Evolutionary conservation across 129 eudicot species (phyloP), one percentile per base, ranked within the genome.

Genomic region (Kitagawia praeruptora): DNA sequence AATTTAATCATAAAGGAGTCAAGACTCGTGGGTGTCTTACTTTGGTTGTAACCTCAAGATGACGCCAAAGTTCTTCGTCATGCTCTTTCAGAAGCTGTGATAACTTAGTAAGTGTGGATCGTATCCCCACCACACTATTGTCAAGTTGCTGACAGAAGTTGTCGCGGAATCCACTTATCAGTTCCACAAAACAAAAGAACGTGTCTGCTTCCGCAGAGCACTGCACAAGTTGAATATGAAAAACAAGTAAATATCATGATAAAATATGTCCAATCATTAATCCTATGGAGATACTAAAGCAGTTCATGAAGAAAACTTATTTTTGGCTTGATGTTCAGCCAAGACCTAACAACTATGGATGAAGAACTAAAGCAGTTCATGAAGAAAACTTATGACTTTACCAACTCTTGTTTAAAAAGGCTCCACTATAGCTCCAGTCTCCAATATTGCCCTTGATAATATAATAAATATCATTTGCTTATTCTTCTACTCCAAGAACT

Each of bases 11-110:
- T 64, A 64, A 28, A 28, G 71, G 19, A 66, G 21, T 19, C 6
- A 21, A n/a, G 27, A 25, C 5, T 46, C 10, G n/a, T 25, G 37
- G 15, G 40, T 53, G 45, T 27, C 85, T 87, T 85, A 92, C 97
- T 81, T 96, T 92, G 58, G 95, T 90, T 37, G 99, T 92, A 77
- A 89, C 85, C 87, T 96, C 99, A 78, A 96, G 96, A 85, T 96
- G 99, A 47, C 98, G 90, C 99, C 99, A 96, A 6, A 96, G 92
- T 83, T 96, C 99, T 85, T 96, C 99, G 85, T 96, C 99, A 80
- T 96, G 99, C 76, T 92, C 98, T 81, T 88, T 96, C 66, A 96
- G 75, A 73, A 96, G 90, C 77, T 78, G 87, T 84, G 99, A 96
- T 85, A 96, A 74, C 81, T 85, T 92, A 67, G 95, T 79, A 84